Percentiles rank a stretch among this genome's conserved stretches.
Conservation (phyloP, 1,284 basidiomycete species). For the Boletus mariae region DNA sequence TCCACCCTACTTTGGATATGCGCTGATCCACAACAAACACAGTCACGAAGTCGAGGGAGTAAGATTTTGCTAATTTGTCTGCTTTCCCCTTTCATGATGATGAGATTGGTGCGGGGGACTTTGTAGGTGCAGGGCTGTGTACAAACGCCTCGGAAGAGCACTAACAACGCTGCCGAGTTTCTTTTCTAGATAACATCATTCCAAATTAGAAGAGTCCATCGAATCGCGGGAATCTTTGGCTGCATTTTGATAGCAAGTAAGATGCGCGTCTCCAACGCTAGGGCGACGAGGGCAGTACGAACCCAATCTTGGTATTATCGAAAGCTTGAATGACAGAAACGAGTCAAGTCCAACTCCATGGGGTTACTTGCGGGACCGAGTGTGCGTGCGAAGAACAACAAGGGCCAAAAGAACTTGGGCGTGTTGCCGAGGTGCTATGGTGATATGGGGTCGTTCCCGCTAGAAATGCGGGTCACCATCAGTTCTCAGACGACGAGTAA, state of each 20-base stretch:
- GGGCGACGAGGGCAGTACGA: not conserved
- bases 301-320: not conserved
- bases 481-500: not conserved
- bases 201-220: not conserved
- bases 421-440: not conserved
- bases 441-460: not conserved
- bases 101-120: not conserved
- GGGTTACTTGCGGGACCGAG: constrained; percentile 4
- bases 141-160: not conserved
- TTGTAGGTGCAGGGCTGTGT: not conserved
- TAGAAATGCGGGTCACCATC: not conserved
- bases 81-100: not conserved
- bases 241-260: not conserved
- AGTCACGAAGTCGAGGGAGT: not conserved
- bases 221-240: not conserved
- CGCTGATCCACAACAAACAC: not conserved
- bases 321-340: not conserved
- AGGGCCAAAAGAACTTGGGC: not conserved
- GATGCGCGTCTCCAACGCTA: not conserved
- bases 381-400: constrained; percentile 2
- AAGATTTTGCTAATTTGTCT: not conserved
- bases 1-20: not conserved
- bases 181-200: not conserved
- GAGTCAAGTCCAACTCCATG: not conserved
- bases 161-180: not conserved